Evolutionary conservation across 371 early-diverging fungal species (phyloP).

Genomic region (Lichtheimia corymbifera): DNA sequence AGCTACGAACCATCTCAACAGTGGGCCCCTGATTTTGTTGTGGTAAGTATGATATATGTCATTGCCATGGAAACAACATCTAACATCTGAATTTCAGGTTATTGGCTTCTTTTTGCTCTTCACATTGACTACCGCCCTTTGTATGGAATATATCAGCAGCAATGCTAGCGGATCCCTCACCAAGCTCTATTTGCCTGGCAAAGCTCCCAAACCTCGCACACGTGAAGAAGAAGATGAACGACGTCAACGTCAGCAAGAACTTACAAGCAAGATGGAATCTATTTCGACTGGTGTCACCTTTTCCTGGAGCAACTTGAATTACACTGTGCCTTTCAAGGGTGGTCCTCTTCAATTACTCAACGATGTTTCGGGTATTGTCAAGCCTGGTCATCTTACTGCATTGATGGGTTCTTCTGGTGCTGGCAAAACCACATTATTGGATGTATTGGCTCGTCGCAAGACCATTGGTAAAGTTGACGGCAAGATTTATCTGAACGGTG

Average conservation of each 20-base stretch:
- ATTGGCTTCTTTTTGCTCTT: constrained; percentile 44
- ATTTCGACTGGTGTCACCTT: constrained; percentile 44
- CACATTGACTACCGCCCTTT: constrained; percentile 30
- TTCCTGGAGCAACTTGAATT: constrained; percentile 53
- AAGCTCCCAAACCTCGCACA: constrained; percentile 21
- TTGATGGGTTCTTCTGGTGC: constrained; percentile 84
- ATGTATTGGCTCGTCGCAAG: constrained; percentile 77
- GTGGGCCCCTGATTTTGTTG: constrained; percentile 58
- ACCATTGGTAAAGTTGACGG: constrained; percentile 74
- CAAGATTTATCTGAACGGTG: constrained; percentile 59
- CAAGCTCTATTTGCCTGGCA: constrained; percentile 45
- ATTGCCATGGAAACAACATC: too few species aligned
- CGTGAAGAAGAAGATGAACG: constrained; percentile 25
- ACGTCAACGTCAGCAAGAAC: constrained; percentile 27
- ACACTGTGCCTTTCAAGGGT: constrained; percentile 53
- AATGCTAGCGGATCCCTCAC: constrained; percentile 46
- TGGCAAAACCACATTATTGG: constrained; percentile 86
- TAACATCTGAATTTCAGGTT: constrained; percentile 4
- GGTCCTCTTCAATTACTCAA: constrained; percentile 46
- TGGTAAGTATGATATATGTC: neutral
- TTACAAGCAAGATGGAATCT: constrained; percentile 25
- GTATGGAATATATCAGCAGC: constrained; percentile 42
- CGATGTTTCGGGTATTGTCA: constrained; percentile 53
- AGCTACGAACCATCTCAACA: constrained; percentile 35
- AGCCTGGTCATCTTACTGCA: constrained; percentile 73